phyloP scores from a whole-genome alignment of 2,329 filamentous ascomycete genomes.

The Juglanconis oblonga region DNA sequence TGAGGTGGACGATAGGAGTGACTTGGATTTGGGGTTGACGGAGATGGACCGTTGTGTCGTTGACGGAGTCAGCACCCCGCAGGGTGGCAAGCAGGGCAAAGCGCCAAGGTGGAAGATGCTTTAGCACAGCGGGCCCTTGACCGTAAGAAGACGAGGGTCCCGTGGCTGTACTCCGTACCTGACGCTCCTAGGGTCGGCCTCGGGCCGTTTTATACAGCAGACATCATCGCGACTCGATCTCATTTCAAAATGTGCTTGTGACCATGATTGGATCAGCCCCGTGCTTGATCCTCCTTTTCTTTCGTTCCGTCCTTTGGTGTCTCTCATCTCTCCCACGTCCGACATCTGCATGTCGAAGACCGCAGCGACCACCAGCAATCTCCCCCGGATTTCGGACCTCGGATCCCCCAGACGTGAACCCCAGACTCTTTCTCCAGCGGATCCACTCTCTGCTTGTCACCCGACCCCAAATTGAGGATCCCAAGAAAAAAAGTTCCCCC shows the following conservation, averaged over 20 bases:
- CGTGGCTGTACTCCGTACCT: no score
- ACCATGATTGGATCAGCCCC: neutral
- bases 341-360: neutral
- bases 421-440: neutral
- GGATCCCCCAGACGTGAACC: no score
- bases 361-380: neutral
- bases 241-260: conserved; percentile 4
- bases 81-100: no score
- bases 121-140: no score
- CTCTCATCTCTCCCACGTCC: neutral
- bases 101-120: no score
- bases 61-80: no score
- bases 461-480: conserved; percentile 7
- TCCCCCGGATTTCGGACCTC: neutral
- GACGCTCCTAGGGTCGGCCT: no score
- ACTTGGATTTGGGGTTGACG: no score
- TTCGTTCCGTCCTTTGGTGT: neutral
- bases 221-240: conserved; percentile 17
- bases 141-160: no score
- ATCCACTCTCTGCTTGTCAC: neutral
- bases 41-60: no score
- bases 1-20: no score
- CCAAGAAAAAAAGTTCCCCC: neutral
- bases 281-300: neutral
- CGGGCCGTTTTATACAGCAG: neutral